Evolutionary conservation across 306 rosid genomes (phyloP).

Genomic region (Pyrus bretschneideri): DNA sequence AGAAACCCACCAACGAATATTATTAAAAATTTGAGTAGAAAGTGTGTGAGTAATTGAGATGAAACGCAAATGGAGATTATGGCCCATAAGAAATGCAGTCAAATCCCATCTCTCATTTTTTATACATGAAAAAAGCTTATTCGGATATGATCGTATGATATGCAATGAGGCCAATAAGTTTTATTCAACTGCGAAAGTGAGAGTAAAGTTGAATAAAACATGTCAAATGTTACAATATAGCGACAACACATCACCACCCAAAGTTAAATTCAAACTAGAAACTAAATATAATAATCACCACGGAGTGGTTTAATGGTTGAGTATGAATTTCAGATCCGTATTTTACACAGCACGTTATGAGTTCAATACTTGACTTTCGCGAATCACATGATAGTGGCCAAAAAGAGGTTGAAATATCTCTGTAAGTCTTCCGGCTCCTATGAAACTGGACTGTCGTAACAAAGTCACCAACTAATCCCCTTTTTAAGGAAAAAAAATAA

Average conservation of each 20-base stretch:
- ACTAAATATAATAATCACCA: too few species aligned
- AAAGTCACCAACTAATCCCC: too few species aligned
- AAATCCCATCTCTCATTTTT: conserved; percentile 30
- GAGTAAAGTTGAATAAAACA: conserved; percentile 31
- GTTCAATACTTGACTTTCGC: too few species aligned
- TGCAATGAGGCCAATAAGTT: conserved; percentile 6
- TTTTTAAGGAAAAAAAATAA: too few species aligned
- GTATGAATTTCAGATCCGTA: too few species aligned
- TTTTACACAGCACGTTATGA: too few species aligned
- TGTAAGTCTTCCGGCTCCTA: too few species aligned
- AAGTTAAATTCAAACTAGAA: neutral
- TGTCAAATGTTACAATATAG: neutral
- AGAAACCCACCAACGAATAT: conserved; percentile 17
- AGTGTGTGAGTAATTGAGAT: neutral
- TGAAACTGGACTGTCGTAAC: too few species aligned
- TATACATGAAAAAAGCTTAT: conserved; percentile 14
- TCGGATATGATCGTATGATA: conserved; percentile 26
- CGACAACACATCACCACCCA: neutral
- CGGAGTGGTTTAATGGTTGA: too few species aligned
- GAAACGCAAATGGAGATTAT: conserved; percentile 10
- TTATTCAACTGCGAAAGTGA: conserved; percentile 30
- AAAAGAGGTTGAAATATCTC: too few species aligned
- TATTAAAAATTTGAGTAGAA: neutral
- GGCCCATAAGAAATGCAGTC: conserved; percentile 37
- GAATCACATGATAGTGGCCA: too few species aligned